Base-by-base conservation (phyloP, 2,329 filamentous ascomycete species). In the Sporothrix brunneoviolacea region DNA sequence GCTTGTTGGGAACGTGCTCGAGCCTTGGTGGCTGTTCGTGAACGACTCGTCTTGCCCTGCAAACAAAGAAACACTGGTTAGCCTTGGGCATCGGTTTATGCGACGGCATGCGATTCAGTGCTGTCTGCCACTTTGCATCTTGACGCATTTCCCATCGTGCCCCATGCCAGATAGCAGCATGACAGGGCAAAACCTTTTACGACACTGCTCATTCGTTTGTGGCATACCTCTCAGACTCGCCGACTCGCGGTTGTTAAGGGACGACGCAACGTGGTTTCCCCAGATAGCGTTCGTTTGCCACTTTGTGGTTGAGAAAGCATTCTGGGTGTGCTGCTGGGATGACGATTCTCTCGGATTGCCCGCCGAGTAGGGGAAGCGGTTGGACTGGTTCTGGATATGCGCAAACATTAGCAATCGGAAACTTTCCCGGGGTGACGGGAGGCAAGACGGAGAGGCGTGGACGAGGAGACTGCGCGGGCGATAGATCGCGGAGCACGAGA, bases 191-290 rank as follows among this genome's bases (percentile, higher is more conserved):
- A n/a, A n/a, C n/a, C n/a, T n/a, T n/a, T n/a, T n/a, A n/a, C n/a
- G n/a, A n/a, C n/a, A n/a, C n/a, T 19, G 19, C 15, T 19, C 30
- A 19, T 4, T 40, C 15, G 48, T 36, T 48, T 35, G 7, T 22
- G 52, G 63, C 71, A 53, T 63, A 82, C 77, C 77, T 70, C 71
- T 70, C 44, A 73, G 65, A 42, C 66, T 68, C 33, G 67, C 64
- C 41, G 68, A 61, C 55, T 74, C 76, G 59, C 66, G 70, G 53
- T 67, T 68, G 62, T 66, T 66, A 60, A 68, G 68, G 3, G 53
- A 28, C 16, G 50, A 27, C 3, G 47, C 3, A 10, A 51, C 18
- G 27, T n/a, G 42, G 53, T 69, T 75, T 12, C 71, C 70, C 79
- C 79, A 82, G 37, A 81, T 77, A 28, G 68, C 71, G 49, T 61